These are phyloP conservation scores for Diplocarpon mali DNA, from an alignment of 2,329 filamentous ascomycete species.

Conservation along the genomic window DNA sequence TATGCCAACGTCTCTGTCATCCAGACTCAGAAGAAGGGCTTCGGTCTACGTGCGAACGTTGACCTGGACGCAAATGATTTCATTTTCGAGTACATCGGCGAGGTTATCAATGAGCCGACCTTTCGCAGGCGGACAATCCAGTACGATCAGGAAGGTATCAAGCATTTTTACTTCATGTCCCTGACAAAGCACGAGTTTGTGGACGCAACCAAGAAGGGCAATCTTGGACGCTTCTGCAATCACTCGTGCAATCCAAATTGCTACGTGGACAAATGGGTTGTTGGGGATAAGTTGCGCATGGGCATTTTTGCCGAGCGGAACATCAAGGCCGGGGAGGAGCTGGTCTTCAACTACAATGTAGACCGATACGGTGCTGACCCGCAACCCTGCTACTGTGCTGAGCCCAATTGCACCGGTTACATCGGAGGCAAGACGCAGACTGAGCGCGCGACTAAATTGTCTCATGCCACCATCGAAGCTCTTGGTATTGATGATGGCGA, in stretches of 20 bases:
- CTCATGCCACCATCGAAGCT: conserved; percentile 81
- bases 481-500: conserved; percentile 90
- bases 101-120: conserved; percentile 87
- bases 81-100: conserved; percentile 96
- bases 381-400: conserved; percentile 92
- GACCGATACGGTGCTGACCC: conserved; percentile 95
- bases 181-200: conserved; percentile 94
- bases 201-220: conserved; percentile 93
- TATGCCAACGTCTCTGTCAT: conserved; percentile 91
- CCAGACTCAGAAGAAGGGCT: conserved; percentile 97
- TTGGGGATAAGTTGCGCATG: conserved; percentile 95
- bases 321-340: conserved; percentile 80
- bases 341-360: conserved; percentile 99
- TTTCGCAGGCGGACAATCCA: conserved; percentile 85
- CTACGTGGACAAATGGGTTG: conserved; percentile 99
- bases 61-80: conserved; percentile 77
- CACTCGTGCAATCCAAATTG: conserved; percentile 98
- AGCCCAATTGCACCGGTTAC: conserved; percentile 88
- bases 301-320: conserved; percentile 87
- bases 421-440: conserved; percentile 98
- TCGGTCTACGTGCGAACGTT: conserved; percentile 72
- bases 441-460: conserved; percentile 84
- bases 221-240: conserved; percentile 94
- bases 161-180: conserved; percentile 99
- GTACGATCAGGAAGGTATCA: conserved; percentile 93